Conservation (phyloP, 768 basidiomycete species). For the Mycena floridula region DNA sequence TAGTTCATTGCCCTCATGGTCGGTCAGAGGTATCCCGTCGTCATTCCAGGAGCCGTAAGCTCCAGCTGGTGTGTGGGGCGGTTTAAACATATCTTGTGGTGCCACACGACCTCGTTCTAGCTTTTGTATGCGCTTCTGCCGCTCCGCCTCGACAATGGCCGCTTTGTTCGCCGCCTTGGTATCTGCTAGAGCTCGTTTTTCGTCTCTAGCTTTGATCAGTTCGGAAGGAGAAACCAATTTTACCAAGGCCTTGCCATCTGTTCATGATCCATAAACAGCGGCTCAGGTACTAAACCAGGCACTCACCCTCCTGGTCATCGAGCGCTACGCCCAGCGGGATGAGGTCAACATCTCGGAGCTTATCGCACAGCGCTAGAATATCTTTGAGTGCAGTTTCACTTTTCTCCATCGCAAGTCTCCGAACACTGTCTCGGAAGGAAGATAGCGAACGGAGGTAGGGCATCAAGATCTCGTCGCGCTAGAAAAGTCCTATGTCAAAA, state of each 20-base stretch:
- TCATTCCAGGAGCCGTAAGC: constrained; percentile 83
- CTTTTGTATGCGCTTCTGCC: constrained; percentile 63
- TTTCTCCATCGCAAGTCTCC: constrained; percentile 73
- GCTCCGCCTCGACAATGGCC: constrained; percentile 56
- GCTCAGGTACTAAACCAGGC: neutral
- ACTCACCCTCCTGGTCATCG: constrained; percentile 90
- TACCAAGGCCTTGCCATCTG: constrained; percentile 92
- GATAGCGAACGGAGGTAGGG: constrained; percentile 85
- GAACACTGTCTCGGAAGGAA: constrained; percentile 86
- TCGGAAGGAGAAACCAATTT: constrained; percentile 84
- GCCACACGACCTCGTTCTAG: constrained; percentile 80
- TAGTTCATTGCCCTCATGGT: constrained; percentile 77
- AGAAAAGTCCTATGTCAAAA: too few species aligned
- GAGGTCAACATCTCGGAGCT: constrained; percentile 82
- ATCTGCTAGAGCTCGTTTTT: constrained; percentile 70
- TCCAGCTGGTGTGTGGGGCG: constrained; percentile 68
- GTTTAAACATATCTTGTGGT: constrained; percentile 78
- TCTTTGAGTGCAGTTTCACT: constrained; percentile 63
- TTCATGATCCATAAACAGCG: neutral
- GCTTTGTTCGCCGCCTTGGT: constrained; percentile 80
- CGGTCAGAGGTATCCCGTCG: constrained; percentile 78
- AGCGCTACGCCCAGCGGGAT: constrained; percentile 93
- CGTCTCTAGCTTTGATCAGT: constrained; percentile 80
- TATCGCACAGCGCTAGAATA: constrained; percentile 83
- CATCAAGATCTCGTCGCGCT: constrained; percentile 85